Percentiles rank a stretch among this genome's conserved stretches.
Conservation (phyloP, 2,329 filamentous ascomycete genomes). For the Aspergillus floridensis region DNA sequence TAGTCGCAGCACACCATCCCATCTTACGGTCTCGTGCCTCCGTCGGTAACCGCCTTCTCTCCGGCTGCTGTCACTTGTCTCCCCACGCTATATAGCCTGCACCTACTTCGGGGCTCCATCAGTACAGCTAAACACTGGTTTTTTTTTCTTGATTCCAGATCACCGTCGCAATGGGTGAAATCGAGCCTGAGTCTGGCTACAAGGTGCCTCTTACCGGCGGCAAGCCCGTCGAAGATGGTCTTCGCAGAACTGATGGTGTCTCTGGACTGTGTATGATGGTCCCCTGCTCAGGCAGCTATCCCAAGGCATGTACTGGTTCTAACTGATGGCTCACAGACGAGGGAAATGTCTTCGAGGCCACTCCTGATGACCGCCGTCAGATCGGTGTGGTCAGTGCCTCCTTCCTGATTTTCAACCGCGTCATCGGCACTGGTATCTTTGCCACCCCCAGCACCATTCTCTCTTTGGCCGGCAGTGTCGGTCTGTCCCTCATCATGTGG, state of each 20-base stretch:
- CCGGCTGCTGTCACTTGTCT: neutral
- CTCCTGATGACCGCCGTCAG: conserved; percentile 37
- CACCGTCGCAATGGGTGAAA: conserved; percentile 14
- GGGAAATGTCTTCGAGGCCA: conserved; percentile 35
- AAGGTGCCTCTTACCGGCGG: conserved; percentile 22
- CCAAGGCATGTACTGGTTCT: conserved; percentile 1
- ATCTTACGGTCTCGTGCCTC: conserved; percentile 10
- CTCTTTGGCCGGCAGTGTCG: conserved; percentile 45
- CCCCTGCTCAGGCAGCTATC: neutral
- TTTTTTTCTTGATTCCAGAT: neutral
- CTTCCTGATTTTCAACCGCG: conserved; percentile 50
- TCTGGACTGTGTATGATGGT: conserved; percentile 32
- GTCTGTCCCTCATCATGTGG: conserved; percentile 51
- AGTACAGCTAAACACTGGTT: neutral
- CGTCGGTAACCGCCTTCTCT: conserved; percentile 10
- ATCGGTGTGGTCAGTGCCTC: conserved; percentile 44
- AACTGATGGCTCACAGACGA: conserved; percentile 27
- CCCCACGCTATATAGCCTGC: conserved; percentile 8
- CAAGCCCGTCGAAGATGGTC: conserved; percentile 24
- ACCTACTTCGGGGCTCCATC: neutral
- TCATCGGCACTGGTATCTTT: conserved; percentile 52
- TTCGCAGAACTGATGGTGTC: conserved; percentile 31
- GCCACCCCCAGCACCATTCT: conserved; percentile 49
- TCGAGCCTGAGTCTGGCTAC: conserved; percentile 11
- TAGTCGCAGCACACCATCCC: conserved; percentile 31